Conservation (phyloP, 495 filamentous ascomycete genomes). For the Talaromyces proteolyticus region DNA sequence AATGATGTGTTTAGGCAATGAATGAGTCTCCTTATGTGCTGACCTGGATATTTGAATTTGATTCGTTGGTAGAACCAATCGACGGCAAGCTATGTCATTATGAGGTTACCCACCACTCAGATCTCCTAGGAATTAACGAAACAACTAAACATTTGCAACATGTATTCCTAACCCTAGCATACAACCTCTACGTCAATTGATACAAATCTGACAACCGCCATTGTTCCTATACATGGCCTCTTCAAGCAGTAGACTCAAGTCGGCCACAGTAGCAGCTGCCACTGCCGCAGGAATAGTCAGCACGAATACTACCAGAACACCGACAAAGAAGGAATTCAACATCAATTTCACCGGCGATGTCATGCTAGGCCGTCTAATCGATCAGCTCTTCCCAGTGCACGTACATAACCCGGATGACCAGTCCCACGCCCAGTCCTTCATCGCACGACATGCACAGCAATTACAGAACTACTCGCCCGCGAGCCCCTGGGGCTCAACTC, state of each 20-base stretch:
- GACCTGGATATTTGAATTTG: too few species aligned
- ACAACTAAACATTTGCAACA: too few species aligned
- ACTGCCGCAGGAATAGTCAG: background rate
- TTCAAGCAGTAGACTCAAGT: too few species aligned
- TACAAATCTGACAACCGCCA: too few species aligned
- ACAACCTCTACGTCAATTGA: background rate
- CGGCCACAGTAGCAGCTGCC: too few species aligned
- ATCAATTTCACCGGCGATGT: conserved; percentile 34
- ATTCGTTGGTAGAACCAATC: background rate
- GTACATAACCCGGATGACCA: conserved; percentile 18
- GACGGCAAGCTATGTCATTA: background rate
- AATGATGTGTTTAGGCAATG: too few species aligned
- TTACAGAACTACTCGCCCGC: conserved; percentile 13
- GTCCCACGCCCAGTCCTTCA: conserved; percentile 12
- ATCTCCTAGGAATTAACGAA: too few species aligned
- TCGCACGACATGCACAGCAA: conserved; percentile 6
- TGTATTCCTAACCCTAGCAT: too few species aligned
- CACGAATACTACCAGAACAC: background rate
- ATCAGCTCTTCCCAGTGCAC: conserved; percentile 31
- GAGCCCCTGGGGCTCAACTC: conserved; percentile 29
- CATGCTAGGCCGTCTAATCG: conserved; percentile 39
- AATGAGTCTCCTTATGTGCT: too few species aligned
- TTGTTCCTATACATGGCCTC: too few species aligned
- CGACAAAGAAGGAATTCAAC: conserved; percentile 10
- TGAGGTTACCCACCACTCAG: background rate